Evolutionary conservation across 108 stramenopile genomes (phyloP).

Genomic region (Cafeteria roenbergensis): DNA sequence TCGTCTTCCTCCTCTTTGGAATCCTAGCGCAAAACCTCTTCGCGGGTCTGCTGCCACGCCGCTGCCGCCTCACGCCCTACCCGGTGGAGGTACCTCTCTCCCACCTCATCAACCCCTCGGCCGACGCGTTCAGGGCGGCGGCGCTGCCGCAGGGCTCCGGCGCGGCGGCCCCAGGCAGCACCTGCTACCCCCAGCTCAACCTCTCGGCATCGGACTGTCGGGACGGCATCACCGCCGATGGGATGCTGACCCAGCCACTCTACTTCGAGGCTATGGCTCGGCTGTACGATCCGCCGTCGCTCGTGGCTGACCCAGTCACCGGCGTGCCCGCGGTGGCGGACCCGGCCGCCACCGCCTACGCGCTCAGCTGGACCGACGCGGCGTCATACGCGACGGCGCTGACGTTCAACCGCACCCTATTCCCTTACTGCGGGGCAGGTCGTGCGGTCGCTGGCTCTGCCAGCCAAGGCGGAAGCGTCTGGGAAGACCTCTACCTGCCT

Average conservation of each 20-base stretch:
- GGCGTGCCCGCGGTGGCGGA: neutral
- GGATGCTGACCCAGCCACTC: too few species aligned
- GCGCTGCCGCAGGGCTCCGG: too few species aligned
- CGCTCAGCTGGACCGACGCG: neutral
- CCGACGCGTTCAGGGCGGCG: too few species aligned
- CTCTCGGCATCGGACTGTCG: too few species aligned
- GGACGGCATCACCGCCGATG: too few species aligned
- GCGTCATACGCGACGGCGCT: neutral
- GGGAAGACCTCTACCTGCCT: too few species aligned
- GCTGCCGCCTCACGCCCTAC: slow-evolving; percentile 12
- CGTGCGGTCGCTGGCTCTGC: too few species aligned
- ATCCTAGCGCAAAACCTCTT: neutral
- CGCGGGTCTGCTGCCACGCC: neutral
- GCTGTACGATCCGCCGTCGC: neutral
- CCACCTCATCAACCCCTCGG: too few species aligned
- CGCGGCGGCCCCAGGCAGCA: too few species aligned
- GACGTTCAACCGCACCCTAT: neutral
- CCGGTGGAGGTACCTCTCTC: neutral
- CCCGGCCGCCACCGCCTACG: neutral
- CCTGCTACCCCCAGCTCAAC: too few species aligned
- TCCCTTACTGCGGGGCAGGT: neutral
- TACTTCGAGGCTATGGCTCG: neutral
- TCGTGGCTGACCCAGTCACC: neutral
- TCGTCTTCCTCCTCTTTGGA: neutral
- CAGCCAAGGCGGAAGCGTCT: too few species aligned